These are phyloP conservation scores for Crithidia acanthocephali DNA, from an alignment of 208 protist genomes.

Conservation along the genomic window DNA sequence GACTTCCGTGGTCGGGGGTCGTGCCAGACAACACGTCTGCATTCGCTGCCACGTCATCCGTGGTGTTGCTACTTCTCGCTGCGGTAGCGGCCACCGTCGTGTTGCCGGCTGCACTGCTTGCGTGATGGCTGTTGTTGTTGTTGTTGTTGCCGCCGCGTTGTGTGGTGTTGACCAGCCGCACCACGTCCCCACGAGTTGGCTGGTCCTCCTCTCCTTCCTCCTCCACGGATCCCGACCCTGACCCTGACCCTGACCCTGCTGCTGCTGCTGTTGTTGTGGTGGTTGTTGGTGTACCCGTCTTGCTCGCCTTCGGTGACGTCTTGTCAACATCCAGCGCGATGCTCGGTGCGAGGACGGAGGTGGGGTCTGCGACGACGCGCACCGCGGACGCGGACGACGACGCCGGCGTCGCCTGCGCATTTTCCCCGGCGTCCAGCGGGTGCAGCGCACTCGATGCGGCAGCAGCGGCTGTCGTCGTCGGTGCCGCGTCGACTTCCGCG, in stretches of 20 bases:
- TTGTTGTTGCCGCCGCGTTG: neutral
- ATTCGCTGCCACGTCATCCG: neutral
- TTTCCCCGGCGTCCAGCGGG: too few relatives aligned
- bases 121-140: neutral
- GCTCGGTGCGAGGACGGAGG: neutral
- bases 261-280: neutral
- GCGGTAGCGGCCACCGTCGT: neutral
- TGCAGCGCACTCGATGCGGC: too few relatives aligned
- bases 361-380: neutral
- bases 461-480: neutral
- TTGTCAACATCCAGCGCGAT: neutral
- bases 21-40: neutral
- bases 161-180: neutral
- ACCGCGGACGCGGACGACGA: neutral
- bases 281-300: neutral
- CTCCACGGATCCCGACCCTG: too few relatives aligned
- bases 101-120: too few relatives aligned
- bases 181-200: conserved; percentile 3
- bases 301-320: too few relatives aligned
- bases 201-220: conserved; percentile 5
- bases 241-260: too few relatives aligned
- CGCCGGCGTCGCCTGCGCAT: too few relatives aligned
- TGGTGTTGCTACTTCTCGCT: neutral
- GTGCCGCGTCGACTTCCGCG: neutral
- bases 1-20: neutral